Evolutionary conservation across 208 protist species (phyloP).

Genomic region (Leishmania martiniquensis): DNA sequence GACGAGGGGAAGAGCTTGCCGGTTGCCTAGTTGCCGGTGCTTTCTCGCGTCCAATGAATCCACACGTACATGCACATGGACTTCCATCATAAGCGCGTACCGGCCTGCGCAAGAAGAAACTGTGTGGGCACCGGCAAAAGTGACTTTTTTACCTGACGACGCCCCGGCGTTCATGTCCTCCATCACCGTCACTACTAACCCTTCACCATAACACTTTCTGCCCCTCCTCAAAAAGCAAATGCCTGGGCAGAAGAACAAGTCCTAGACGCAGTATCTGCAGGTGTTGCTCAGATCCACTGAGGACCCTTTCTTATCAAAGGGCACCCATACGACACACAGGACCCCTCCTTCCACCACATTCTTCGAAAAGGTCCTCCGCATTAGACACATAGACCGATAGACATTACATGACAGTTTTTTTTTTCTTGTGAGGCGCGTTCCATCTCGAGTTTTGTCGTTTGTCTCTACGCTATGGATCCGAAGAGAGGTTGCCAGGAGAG

Average conservation of each 20-base stretch:
- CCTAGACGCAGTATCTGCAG: not conserved
- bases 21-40: not conserved
- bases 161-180: not conserved
- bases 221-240: not conserved
- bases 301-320: not conserved
- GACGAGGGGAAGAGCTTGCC: not conserved
- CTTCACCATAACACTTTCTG: not conserved
- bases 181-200: not conserved
- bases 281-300: not conserved
- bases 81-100: not conserved
- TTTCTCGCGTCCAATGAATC: no score
- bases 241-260: not conserved
- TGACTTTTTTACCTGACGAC: not conserved
- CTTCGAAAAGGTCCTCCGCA: not conserved
- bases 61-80: no score
- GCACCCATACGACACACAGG: no score
- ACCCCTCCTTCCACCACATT: not conserved
- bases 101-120: not conserved
- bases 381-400: slow-evolving; percentile 4
- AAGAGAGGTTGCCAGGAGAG: slow-evolving; percentile 11
- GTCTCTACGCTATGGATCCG: slow-evolving; percentile 13
- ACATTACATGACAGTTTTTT: slow-evolving; percentile 1
- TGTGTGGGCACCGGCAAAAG: not conserved
- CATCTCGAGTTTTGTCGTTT: not conserved
- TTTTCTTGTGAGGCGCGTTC: not conserved